phyloP scores from a whole-genome alignment of 1,284 basidiomycete genomes.

The Boletus sp. region DNA sequence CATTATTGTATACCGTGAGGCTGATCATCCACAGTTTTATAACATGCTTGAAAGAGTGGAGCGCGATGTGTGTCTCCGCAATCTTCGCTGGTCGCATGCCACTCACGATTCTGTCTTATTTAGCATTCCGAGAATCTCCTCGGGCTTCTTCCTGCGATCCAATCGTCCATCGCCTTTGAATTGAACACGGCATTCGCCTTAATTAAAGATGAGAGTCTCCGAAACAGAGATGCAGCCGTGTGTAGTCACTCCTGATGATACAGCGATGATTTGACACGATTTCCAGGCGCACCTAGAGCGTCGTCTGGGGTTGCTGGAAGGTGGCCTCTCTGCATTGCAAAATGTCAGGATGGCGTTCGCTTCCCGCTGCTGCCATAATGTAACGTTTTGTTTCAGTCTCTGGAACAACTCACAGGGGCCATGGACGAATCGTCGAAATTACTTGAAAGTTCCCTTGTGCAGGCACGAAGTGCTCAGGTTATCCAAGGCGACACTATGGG shows the following conservation, averaged over 20 bases:
- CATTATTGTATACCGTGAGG: constrained; percentile 1
- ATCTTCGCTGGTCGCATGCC: not conserved
- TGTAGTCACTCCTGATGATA: constrained; percentile 10
- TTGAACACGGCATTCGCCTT: constrained; percentile 23
- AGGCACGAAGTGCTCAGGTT: constrained; percentile 30
- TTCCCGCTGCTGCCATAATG: not conserved
- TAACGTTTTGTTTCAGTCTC: constrained; percentile 19
- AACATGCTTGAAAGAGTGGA: constrained; percentile 23
- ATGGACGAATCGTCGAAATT: constrained; percentile 23
- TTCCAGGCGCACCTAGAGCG: constrained; percentile 27
- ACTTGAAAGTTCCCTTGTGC: constrained; percentile 28
- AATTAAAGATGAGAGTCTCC: constrained; percentile 32
- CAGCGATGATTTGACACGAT: constrained; percentile 9
- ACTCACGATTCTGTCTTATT: constrained; percentile 7
- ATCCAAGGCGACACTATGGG: constrained; percentile 35
- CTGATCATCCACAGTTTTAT: constrained; percentile 25
- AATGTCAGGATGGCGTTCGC: constrained; percentile 20
- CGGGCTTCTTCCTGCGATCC: constrained; percentile 25
- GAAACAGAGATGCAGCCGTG: constrained; percentile 24
- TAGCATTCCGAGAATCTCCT: constrained; percentile 31
- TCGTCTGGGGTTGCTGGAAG: constrained; percentile 26
- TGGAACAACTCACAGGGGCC: constrained; percentile 23
- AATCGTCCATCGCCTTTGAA: constrained; percentile 27
- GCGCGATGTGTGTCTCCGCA: constrained; percentile 22
- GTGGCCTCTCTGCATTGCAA: constrained; percentile 28